phyloP scores from a whole-genome alignment of 371 early-diverging fungal genomes.

The Mortierella sp. region DNA sequence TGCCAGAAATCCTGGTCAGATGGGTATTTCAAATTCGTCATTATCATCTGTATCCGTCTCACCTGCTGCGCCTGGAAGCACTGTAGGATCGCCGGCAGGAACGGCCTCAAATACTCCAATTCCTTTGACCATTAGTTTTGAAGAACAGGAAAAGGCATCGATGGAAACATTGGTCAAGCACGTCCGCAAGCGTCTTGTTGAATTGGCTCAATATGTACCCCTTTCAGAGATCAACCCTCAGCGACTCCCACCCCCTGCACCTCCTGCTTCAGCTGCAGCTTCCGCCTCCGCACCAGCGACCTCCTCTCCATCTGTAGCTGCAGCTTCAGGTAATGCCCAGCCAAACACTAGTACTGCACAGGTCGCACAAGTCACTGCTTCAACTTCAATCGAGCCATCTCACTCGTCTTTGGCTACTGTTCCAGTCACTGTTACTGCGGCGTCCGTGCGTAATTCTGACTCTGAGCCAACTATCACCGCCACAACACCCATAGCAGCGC shows the following conservation, averaged over 20 bases:
- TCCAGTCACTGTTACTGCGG: constrained; percentile 2
- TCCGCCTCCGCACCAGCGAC: background rate
- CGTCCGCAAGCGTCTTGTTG: constrained; percentile 36
- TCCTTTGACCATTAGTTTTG: background rate
- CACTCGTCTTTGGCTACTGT: background rate
- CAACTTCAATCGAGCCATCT: background rate
- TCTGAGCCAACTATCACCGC: background rate
- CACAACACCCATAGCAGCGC: background rate
- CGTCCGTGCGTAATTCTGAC: constrained; percentile 7
- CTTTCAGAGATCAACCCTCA: constrained; percentile 47
- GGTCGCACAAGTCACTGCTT: background rate
- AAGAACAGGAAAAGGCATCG: constrained; percentile 18
- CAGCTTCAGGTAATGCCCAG: background rate
- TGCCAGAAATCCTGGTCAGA: background rate
- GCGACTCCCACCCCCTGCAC: constrained; percentile 37
- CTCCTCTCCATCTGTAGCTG: background rate
- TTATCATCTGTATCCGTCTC: background rate
- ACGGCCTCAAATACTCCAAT: background rate
- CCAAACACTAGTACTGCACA: background rate
- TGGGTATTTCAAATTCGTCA: background rate
- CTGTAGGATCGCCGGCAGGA: background rate
- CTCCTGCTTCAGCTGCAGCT: constrained; percentile 7
- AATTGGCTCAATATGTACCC: constrained; percentile 51
- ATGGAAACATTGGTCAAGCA: constrained; percentile 19
- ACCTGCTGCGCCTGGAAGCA: background rate